Conservation (phyloP, 257 asterid species). For the Cinchona pubescens region DNA sequence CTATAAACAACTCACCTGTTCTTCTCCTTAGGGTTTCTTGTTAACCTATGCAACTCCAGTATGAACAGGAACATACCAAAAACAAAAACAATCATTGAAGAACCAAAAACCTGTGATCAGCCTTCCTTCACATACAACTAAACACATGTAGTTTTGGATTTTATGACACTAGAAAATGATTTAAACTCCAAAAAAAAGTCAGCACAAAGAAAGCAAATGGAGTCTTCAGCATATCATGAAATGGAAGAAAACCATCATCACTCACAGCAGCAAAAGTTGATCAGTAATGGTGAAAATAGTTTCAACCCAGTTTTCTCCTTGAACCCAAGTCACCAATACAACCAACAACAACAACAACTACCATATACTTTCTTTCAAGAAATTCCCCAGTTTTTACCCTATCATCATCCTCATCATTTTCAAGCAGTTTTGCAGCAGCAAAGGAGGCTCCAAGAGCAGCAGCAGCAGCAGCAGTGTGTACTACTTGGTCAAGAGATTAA, state of each 20-base stretch:
- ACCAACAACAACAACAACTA: constrained; percentile 7
- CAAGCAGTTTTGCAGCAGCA: constrained; percentile 23
- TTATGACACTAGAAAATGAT: neutral
- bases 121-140: neutral
- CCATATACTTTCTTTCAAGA: constrained; percentile 42
- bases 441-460: constrained; percentile 6
- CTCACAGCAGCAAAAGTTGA: constrained; percentile 22
- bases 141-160: constrained; percentile 1
- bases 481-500: neutral
- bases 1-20: neutral
- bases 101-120: neutral
- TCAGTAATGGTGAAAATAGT: constrained; percentile 11
- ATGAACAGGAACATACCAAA: too few species aligned
- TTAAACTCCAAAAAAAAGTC: neutral
- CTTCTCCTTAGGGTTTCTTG: constrained; percentile 30
- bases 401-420: constrained; percentile 31
- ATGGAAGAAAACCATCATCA: constrained; percentile 42
- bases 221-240: constrained; percentile 33
- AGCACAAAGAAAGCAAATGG: constrained; percentile 28
- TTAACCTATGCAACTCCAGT: neutral
- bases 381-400: constrained; percentile 31
- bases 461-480: neutral
- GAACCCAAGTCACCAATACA: constrained; percentile 28
- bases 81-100: neutral
- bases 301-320: constrained; percentile 14